A percentile compares a stretch with the other conserved stretches of the same genome.
Conservation (phyloP, 2,329 filamentous ascomycete genomes). For the Fusarium sp. region DNA sequence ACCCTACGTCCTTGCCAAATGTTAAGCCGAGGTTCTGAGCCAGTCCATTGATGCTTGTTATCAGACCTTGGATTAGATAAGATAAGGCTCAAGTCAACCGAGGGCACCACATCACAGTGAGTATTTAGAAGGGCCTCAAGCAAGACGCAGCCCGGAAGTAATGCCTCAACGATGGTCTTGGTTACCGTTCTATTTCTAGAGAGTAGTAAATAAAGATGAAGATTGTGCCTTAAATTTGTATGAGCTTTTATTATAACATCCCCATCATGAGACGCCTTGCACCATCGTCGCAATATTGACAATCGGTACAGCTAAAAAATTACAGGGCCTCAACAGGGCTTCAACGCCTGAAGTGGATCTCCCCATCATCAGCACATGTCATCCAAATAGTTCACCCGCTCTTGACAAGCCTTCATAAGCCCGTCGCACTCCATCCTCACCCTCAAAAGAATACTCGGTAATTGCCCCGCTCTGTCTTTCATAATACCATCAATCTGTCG, state of each 20-base stretch:
- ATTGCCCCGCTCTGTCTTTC: neutral
- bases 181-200: no score
- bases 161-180: neutral
- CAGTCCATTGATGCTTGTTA: no score
- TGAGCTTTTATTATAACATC: neutral
- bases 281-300: neutral
- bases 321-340: neutral
- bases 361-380: neutral
- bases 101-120: no score
- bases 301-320: neutral
- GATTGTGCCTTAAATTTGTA: accelerated
- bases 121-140: no score
- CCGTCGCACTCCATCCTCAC: neutral
- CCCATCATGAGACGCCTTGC: neutral
- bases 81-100: neutral
- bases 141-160: neutral
- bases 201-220: neutral
- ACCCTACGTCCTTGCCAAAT: neutral
- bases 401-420: neutral
- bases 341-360: neutral
- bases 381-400: neutral
- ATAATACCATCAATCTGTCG: neutral
- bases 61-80: neutral
- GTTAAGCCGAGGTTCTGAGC: no score
- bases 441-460: neutral